Evolutionary conservation across 306 rosid species (phyloP).

Genomic region (Malus orientalis): DNA sequence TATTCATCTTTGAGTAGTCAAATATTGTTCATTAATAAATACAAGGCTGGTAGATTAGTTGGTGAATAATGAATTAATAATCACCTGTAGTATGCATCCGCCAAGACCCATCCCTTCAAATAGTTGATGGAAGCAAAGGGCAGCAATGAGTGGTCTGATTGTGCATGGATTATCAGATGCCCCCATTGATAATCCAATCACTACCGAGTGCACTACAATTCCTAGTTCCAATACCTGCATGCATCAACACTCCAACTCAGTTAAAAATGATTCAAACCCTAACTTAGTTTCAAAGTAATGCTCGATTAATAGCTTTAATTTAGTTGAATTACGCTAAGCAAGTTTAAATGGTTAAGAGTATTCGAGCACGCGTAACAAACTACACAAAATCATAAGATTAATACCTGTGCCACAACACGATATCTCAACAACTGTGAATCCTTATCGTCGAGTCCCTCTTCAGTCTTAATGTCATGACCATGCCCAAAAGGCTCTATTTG

Average conservation of each 20-base stretch:
- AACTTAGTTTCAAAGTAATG: not conserved
- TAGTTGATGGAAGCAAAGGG: slow-evolving; percentile 73
- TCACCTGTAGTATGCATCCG: slow-evolving; percentile 66
- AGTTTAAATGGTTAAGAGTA: not conserved
- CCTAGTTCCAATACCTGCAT: slow-evolving; percentile 56
- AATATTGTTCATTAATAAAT: too few species aligned
- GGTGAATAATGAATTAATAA: not conserved
- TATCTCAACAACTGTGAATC: slow-evolving; percentile 23
- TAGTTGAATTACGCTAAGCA: not conserved
- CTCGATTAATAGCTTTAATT: not conserved
- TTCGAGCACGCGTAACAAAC: not conserved
- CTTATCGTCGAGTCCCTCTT: not conserved
- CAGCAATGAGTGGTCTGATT: slow-evolving; percentile 58
- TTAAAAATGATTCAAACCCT: not conserved
- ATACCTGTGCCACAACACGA: slow-evolving; percentile 60
- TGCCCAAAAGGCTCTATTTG: not conserved
- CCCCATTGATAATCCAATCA: slow-evolving; percentile 68
- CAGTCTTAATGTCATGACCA: not conserved
- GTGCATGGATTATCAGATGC: slow-evolving; percentile 66
- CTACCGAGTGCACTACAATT: slow-evolving; percentile 72
- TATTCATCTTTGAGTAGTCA: too few species aligned
- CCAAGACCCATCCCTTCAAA: slow-evolving; percentile 75
- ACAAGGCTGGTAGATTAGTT: not conserved
- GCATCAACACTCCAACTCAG: not conserved
- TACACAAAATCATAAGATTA: too few species aligned